These are phyloP conservation scores for Golubevia sp. DNA, from an alignment of 1,284 basidiomycete genomes.

Conservation along the genomic window DNA sequence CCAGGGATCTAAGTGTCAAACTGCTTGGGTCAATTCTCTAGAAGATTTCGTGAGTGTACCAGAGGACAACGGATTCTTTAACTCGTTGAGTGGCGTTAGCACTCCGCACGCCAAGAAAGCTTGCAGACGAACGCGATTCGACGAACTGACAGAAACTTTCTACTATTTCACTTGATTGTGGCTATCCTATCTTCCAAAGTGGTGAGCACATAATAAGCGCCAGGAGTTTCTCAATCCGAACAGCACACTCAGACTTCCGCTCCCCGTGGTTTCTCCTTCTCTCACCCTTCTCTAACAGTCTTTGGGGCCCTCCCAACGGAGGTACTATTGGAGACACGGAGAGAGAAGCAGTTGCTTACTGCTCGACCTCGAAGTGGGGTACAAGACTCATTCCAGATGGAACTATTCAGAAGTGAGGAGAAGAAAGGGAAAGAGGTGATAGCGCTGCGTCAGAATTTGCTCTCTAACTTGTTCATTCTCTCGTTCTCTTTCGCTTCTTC, in stretches of 20 bases:
- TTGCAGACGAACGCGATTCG: background rate
- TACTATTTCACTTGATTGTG: no score
- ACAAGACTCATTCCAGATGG: conserved; percentile 55
- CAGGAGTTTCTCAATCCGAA: no score
- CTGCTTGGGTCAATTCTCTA: conserved; percentile 47
- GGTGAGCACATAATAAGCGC: no score
- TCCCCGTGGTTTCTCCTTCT: no score
- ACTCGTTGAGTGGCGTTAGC: no score
- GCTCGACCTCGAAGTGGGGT: conserved; percentile 51
- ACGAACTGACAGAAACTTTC: no score
- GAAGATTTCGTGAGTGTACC: conserved; percentile 16
- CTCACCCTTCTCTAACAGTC: no score
- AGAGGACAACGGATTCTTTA: conserved; percentile 1
- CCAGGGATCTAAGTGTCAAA: conserved; percentile 43
- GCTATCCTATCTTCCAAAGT: no score
- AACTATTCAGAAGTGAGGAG: conserved; percentile 16
- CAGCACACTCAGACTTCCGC: no score
- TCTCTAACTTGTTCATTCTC: background rate
- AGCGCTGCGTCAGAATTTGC: background rate
- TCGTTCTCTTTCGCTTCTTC: no score
- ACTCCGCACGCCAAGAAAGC: no score
- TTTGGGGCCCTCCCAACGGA: conserved; percentile 36
- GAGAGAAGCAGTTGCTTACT: conserved; percentile 46
- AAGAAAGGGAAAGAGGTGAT: background rate
- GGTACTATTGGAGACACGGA: conserved; percentile 46